phyloP scores from a whole-genome alignment of 352 stramenopile genomes.

The Globisporangium acanthophoron region DNA sequence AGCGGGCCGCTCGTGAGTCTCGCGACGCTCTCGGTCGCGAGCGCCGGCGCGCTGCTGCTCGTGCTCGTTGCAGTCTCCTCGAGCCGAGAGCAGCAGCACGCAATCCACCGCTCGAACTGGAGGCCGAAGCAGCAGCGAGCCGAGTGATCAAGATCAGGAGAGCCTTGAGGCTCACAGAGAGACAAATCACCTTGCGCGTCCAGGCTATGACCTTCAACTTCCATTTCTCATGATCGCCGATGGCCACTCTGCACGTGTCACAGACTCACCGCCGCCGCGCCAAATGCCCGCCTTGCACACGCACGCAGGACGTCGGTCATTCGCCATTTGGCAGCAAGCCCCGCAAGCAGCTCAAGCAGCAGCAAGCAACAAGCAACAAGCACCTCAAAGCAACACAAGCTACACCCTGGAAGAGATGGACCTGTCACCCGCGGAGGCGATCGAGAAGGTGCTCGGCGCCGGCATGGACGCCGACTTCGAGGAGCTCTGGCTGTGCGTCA shows the following conservation, averaged over 20 bases:
- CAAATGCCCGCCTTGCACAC: too few relatives aligned
- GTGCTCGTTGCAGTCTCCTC: slow-evolving; percentile 22
- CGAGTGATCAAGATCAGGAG: not conserved
- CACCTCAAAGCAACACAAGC: too few relatives aligned
- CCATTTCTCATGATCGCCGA: not conserved
- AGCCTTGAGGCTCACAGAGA: not conserved
- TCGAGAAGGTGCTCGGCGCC: slow-evolving; percentile 57
- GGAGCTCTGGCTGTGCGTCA: slow-evolving; percentile 52
- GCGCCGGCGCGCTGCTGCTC: slow-evolving; percentile 29
- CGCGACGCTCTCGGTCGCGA: slow-evolving; percentile 36
- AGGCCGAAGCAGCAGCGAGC: not conserved
- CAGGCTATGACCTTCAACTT: not conserved
- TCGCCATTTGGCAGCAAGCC: not conserved
- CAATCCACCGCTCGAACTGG: not conserved
- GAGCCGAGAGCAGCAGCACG: not conserved
- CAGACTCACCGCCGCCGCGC: not conserved
- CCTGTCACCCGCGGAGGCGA: slow-evolving; percentile 48
- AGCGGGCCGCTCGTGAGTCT: slow-evolving; percentile 35
- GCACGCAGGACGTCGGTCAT: too few relatives aligned
- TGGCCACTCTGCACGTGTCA: not conserved
- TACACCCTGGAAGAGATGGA: slow-evolving; percentile 9
- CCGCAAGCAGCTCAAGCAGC: not conserved
- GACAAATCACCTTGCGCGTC: not conserved
- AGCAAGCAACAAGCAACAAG: slow-evolving; percentile 1
- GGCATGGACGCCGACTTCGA: slow-evolving; percentile 78